These are phyloP conservation scores for Cercophora samala DNA, from an alignment of 495 filamentous ascomycete genomes.

Conservation along the genomic window DNA sequence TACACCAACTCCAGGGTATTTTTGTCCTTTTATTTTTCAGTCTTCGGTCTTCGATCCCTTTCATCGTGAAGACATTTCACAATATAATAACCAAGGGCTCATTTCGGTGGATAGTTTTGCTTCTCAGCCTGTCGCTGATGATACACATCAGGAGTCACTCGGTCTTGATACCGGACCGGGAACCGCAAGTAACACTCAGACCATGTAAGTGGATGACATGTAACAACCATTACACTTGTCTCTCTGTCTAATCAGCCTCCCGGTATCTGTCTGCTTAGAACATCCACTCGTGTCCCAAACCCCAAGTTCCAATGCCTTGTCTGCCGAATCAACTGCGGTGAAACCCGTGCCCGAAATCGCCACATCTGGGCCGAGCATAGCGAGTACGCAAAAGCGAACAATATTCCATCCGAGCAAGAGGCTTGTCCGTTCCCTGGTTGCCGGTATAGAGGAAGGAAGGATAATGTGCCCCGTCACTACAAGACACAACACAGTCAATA, in stretches of 20 bases:
- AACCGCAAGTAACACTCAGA: not conserved
- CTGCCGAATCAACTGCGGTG: not conserved
- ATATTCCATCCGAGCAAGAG: not conserved
- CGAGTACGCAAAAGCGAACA: not conserved
- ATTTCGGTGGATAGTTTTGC: not conserved
- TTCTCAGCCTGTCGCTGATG: not conserved
- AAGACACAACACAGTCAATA: not conserved
- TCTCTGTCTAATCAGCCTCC: not conserved
- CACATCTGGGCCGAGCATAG: not conserved
- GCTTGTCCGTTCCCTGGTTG: not conserved
- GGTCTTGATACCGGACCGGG: not conserved
- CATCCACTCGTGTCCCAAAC: not conserved
- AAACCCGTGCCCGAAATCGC: not conserved
- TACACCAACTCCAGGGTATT: not conserved
- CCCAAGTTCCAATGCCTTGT: not conserved
- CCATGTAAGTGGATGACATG: not conserved
- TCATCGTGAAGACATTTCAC: not conserved
- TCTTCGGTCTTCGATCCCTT: not conserved
- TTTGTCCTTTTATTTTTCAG: not conserved
- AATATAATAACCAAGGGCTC: not conserved
- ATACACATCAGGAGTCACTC: not conserved
- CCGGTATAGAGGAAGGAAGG: constrained; percentile 2
- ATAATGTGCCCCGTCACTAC: not conserved
- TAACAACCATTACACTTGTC: not conserved
- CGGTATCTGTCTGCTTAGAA: not conserved